Evolutionary conservation across 257 asterid species (phyloP), one percentile per base, ranked within the genome.

Genomic region (Rubia yunnanensis): DNA sequence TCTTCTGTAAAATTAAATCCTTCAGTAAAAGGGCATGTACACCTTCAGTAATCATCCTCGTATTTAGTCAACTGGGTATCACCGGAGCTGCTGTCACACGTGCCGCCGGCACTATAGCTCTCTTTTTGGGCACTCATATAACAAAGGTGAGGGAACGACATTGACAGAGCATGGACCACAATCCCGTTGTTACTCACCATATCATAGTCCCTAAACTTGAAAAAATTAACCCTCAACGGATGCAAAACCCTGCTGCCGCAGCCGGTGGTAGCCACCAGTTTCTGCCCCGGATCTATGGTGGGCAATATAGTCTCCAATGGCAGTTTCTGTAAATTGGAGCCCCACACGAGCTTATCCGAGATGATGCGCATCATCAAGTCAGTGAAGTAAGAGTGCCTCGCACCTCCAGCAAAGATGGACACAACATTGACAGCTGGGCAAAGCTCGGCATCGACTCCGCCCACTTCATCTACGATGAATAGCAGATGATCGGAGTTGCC

Each of bases 141-240:
- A 6, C 72, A 69, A 38, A 84, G 68, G 63, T 57, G 84, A 10
- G 77, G 83, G 35, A 86, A 84, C 36, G 91, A 94, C n/a, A n/a
- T n/a, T n/a, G n/a, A n/a, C n/a, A n/a, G n/a, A n/a, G n/a, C n/a
- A n/a, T n/a, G n/a, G n/a, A n/a, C n/a, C n/a, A n/a, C n/a, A n/a
- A n/a, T n/a, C n/a, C n/a, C n/a, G n/a, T n/a, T n/a, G n/a, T n/a
- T n/a, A n/a, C n/a, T n/a, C n/a, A n/a, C n/a, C n/a, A n/a, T n/a
- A n/a, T n/a, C n/a, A n/a, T n/a, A n/a, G n/a, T n/a, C n/a, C n/a
- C n/a, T n/a, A n/a, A n/a, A n/a, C n/a, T n/a, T n/a, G n/a, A n/a
- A n/a, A n/a, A 77, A 85, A 54, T 88, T 88, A 58, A 88, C 81
- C 84, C 88, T 82, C 88, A 80, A 68, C 24, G 95, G 91, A 30